Evolutionary conservation across 257 asterid species (phyloP).

Genomic region (Nemophila menziesii): DNA sequence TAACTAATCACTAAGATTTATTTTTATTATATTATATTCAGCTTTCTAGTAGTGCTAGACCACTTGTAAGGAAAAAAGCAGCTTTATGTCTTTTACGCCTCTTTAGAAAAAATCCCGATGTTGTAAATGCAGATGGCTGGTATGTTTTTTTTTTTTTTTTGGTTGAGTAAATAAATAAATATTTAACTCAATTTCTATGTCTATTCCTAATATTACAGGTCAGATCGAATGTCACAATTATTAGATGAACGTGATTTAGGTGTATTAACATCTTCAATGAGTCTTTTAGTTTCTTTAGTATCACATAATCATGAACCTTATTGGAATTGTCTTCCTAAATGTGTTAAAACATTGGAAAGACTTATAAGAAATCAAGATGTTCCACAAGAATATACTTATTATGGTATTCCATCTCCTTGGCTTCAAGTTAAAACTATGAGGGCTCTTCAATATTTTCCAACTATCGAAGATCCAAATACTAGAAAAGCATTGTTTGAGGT

Average conservation of each 20-base stretch:
- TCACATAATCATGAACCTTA: slow-evolving; percentile 88
- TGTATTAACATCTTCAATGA: slow-evolving; percentile 93
- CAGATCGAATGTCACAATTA: slow-evolving; percentile 92
- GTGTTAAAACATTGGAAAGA: slow-evolving; percentile 86
- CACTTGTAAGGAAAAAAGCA: slow-evolving; percentile 98
- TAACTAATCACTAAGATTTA: slow-evolving; percentile 11
- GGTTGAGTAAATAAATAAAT: background rate
- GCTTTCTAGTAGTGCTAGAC: slow-evolving; percentile 96
- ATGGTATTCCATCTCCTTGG: slow-evolving; percentile 99
- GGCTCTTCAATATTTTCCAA: slow-evolving; percentile 98
- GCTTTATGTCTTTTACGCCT: slow-evolving; percentile 95
- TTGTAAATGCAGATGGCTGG: slow-evolving; percentile 98
- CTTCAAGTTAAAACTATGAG: slow-evolving; percentile 99
- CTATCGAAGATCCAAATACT: slow-evolving; percentile 92
- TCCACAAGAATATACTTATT: slow-evolving; percentile 96
- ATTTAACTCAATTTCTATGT: background rate
- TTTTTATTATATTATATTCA: slow-evolving; percentile 22
- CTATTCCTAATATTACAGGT: slow-evolving; percentile 44
- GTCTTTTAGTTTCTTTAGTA: slow-evolving; percentile 93
- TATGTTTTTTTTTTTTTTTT: slow-evolving; percentile 13
- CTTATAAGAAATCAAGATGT: slow-evolving; percentile 90
- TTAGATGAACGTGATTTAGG: slow-evolving; percentile 99
- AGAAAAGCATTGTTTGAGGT: slow-evolving; percentile 98
- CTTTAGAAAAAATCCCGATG: slow-evolving; percentile 90
- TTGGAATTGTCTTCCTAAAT: slow-evolving; percentile 97